These are phyloP conservation scores for Coemansia umbellata DNA, from an alignment of 192 early-diverging fungal genomes.

Conservation along the genomic window DNA sequence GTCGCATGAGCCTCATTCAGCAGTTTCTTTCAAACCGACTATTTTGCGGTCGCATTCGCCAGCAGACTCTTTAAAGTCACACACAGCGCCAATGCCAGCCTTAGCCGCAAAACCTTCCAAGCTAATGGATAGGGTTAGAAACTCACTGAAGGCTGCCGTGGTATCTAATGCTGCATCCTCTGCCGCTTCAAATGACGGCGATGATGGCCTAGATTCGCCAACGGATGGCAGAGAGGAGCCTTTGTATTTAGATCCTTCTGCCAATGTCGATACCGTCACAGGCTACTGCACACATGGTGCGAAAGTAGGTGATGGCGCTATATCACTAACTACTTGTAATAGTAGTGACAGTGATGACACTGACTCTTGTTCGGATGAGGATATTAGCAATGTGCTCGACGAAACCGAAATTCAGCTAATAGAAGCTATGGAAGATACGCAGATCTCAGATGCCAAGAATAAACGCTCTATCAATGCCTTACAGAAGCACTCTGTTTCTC, in stretches of 20 bases:
- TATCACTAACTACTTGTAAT: too few relatives aligned
- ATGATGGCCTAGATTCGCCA: conserved; percentile 19
- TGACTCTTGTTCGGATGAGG: conserved; percentile 37
- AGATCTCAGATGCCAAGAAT: conserved; percentile 19
- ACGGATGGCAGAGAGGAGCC: too few relatives aligned
- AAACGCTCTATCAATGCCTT: conserved; percentile 5
- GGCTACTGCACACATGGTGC: too few relatives aligned
- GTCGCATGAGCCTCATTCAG: conserved; percentile 13
- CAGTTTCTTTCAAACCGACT: conserved; percentile 35
- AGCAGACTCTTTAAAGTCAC: not conserved
- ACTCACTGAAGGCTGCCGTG: conserved; percentile 19
- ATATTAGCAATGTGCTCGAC: conserved; percentile 47
- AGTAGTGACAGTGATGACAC: conserved; percentile 7
- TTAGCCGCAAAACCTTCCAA: conserved; percentile 5
- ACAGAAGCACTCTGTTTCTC: conserved; percentile 2
- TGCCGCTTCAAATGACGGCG: not conserved
- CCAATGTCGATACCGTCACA: too few relatives aligned
- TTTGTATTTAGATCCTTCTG: too few relatives aligned
- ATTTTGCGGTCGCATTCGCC: conserved; percentile 9
- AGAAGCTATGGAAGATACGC: conserved; percentile 49
- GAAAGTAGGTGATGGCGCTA: too few relatives aligned
- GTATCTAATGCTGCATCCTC: not conserved
- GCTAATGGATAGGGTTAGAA: conserved; percentile 19
- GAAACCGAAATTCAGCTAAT: conserved; percentile 49
- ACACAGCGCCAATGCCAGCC: not conserved